Base-by-base conservation (phyloP, 75 land plant species). In the Pinus albicaulis region DNA sequence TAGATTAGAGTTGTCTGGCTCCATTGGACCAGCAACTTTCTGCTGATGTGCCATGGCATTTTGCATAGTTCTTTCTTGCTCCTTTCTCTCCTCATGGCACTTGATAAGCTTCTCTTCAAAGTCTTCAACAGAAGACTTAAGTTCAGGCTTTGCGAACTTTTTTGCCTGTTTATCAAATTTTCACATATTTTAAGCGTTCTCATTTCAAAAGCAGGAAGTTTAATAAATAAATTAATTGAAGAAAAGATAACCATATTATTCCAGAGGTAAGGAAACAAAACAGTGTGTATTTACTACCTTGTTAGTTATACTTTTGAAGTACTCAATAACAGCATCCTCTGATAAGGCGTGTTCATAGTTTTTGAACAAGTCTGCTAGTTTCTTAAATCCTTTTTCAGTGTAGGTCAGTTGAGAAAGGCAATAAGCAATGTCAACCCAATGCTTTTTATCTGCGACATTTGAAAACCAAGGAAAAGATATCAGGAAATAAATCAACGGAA, bases 351-450 rank as follows among this genome's bases (percentile, higher is more conserved):
- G 88, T 75, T 95, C 89, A 87, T 94, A 98, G 1, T 79, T 77
- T 70, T 93, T 96, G 77, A 95, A 91, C 38, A 80, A 87, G 16
- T 98, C 99, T 25, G 86, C 92, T 57, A 98, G 84, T 86, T 93
- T 98, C 82, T 85, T 93, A 74, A 89, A 77, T 75, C 94, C 93
- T 74, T 87, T 98, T 56, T 98, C 98, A 72, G 92, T 89, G 83
- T 85, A 92, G 52, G 92, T 77, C 24, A 98, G 81, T 85, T 95
- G 99, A 77, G 99, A 92, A 76, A 98, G 92, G 78, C 98, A 95
- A 72, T 93, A 98, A 8, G 94, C 88, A 74, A 98, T 86, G 70
- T 86, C 81, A 76, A 91, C 90, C 98, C 98, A 95, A 44, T 98
- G 98, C 74, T 77, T 80, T 62, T 60, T 44, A 82, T 91, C 96